Conservation (phyloP, 208 protist species). For the Polymyxa betae region DNA sequence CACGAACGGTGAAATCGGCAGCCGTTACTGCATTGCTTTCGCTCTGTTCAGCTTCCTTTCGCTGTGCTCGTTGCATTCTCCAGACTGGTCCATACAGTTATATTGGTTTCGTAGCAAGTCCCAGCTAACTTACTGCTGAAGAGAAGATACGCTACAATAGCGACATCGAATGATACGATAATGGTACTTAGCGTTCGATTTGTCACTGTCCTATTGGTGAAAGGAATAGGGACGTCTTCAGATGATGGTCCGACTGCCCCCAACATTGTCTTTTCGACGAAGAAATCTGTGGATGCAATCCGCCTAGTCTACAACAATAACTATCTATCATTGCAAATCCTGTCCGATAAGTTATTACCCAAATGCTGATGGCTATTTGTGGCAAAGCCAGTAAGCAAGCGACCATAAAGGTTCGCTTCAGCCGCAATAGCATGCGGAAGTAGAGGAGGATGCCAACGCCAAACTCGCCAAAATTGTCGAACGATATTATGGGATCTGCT, state of each 20-base stretch:
- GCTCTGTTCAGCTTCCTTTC: background rate
- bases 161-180: background rate
- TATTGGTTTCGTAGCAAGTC: background rate
- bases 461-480: background rate
- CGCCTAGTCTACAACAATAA: background rate
- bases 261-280: constrained; percentile 26
- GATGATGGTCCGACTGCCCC: background rate
- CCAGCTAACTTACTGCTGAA: background rate
- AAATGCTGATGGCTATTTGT: background rate
- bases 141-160: background rate
- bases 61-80: background rate
- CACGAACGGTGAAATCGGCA: constrained; percentile 31
- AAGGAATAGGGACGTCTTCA: background rate
- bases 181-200: background rate
- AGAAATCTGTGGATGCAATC: background rate
- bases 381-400: background rate
- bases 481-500: background rate
- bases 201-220: background rate
- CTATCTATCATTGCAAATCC: background rate
- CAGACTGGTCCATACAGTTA: background rate
- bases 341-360: background rate
- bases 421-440: background rate
- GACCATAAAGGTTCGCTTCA: background rate
- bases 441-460: constrained; percentile 1
- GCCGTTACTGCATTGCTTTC: background rate